Evolutionary conservation across 495 filamentous ascomycete species (phyloP).

Genomic region (Penicillium cinerascens): DNA sequence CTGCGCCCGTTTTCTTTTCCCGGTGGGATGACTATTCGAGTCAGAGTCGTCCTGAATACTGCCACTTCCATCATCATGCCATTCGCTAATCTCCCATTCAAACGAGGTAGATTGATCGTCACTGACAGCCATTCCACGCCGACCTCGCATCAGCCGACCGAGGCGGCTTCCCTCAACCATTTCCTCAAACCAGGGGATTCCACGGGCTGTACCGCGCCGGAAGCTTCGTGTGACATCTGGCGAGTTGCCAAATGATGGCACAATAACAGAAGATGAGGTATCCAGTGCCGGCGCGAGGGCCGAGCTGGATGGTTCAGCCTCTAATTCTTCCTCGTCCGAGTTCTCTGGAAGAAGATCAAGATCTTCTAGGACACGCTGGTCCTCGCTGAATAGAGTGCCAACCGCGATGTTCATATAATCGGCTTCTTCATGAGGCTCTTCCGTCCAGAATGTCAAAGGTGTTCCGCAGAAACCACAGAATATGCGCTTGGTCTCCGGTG

Average conservation of each 20-base stretch:
- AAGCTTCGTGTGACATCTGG: constrained; percentile 22
- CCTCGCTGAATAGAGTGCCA: constrained; percentile 61
- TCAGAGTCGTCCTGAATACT: constrained; percentile 17
- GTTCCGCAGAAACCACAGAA: constrained; percentile 94
- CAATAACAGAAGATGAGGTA: constrained; percentile 18
- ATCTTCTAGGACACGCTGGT: constrained; percentile 66
- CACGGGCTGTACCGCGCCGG: constrained; percentile 40
- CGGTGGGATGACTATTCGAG: constrained; percentile 15
- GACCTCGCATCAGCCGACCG: constrained; percentile 59
- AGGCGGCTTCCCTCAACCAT: constrained; percentile 72
- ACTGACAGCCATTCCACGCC: constrained; percentile 50
- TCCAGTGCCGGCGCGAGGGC: constrained; percentile 3
- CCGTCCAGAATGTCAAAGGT: constrained; percentile 74
- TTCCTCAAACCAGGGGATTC: constrained; percentile 77
- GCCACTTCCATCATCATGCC: constrained; percentile 55
- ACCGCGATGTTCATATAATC: constrained; percentile 74
- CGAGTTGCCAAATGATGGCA: constrained; percentile 18
- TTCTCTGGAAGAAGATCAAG: constrained; percentile 58
- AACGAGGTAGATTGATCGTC: constrained; percentile 58
- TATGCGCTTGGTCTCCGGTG: constrained; percentile 59
- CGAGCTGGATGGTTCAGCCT: constrained; percentile 11
- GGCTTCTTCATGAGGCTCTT: constrained; percentile 61
- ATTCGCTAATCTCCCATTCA: constrained; percentile 85
- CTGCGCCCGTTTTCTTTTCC: constrained; percentile 35
- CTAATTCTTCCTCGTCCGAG: constrained; percentile 31